Evolutionary conservation across 768 basidiomycete species (phyloP), one percentile per base, ranked within the genome.

Genomic region (Auricularia sp.): DNA sequence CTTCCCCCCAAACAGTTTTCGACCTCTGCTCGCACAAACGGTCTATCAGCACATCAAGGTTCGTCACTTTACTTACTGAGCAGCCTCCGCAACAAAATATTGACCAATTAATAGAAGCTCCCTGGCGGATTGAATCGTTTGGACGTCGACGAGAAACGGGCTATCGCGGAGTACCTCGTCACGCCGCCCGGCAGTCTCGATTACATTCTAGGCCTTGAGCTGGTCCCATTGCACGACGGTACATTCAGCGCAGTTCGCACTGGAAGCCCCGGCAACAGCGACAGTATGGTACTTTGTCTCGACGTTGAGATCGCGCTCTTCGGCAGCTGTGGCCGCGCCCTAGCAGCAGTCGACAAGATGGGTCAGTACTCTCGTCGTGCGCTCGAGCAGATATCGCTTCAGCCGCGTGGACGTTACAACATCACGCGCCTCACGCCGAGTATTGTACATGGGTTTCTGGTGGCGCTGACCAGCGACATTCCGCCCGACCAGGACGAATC

Each of bases 391-490:
- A 5, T 21, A 51, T 5, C 14, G 5, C 18, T 51, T 10, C 47
- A 18, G 16, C 14, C 11, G 21, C 39, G 39, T 14, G 39, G 39
- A 7, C 10, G 6, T 10, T 21, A 51, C 47, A 51, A 51, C 2
- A 68, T 80, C 1, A 58, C 68, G 12, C 61, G 36, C 1, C 70
- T 81, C 23, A 70, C 77, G 0, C 11, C 61, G 0, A 36, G 51
- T n/a, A 63, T 74, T 6, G 70, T 72, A 3, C 64, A 66, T 8
- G 66, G 69, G 53, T 66, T 78, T 61, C 67, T 65, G 7, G 61
- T 59, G 1, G 35, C 42, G 2, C 58, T 64, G 1, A 66, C 79
- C 58, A 80, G 81, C 44, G 69, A 80, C 1, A 64, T 70, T 36
- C 39, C 51, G 3, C 71, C 81, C 35, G 61, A 67, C 1, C 68